phyloP scores from a whole-genome alignment of 768 basidiomycete species.

The Crepidotus variabilis region DNA sequence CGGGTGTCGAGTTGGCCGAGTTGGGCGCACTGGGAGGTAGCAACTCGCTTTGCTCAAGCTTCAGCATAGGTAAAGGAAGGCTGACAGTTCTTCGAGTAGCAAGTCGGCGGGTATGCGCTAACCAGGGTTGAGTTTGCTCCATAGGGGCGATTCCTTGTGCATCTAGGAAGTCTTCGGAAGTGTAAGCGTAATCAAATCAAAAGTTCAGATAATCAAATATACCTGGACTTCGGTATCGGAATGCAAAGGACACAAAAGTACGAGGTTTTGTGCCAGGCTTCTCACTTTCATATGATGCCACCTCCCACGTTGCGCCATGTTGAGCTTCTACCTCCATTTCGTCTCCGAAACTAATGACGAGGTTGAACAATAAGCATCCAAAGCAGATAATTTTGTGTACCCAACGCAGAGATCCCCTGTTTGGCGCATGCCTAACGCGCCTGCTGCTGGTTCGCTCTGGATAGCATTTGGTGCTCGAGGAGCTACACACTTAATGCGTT shows the following conservation, averaged over 20 bases:
- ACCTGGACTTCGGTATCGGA: slow-evolving; percentile 61
- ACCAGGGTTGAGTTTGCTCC: slow-evolving; percentile 14
- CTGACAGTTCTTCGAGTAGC: slow-evolving; percentile 36
- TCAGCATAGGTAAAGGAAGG: slow-evolving; percentile 24
- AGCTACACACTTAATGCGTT: slow-evolving; percentile 32
- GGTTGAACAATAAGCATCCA: slow-evolving; percentile 3
- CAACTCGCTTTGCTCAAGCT: slow-evolving; percentile 6
- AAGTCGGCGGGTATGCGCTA: slow-evolving; percentile 15
- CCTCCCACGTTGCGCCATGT: slow-evolving; percentile 46
- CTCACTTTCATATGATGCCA: slow-evolving; percentile 42
- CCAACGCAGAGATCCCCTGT: slow-evolving; percentile 42
- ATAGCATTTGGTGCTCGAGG: slow-evolving; percentile 39
- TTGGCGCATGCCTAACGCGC: slow-evolving; percentile 31
- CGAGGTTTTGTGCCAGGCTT: slow-evolving; percentile 28
- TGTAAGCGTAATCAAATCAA: neutral
- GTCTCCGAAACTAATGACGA: slow-evolving; percentile 42
- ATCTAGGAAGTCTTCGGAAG: slow-evolving; percentile 42
- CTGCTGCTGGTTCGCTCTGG: slow-evolving; percentile 30
- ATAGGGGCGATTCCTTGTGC: slow-evolving; percentile 48
- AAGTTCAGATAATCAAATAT: slow-evolving; percentile 6
- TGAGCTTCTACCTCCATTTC: slow-evolving; percentile 33
- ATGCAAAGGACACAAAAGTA: slow-evolving; percentile 65
- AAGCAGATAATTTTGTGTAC: slow-evolving; percentile 24
- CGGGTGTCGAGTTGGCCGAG: slow-evolving; percentile 3
- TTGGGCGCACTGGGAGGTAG: neutral